These are phyloP conservation scores for Ustulina deusta DNA, from an alignment of 2,329 filamentous ascomycete species.

Conservation along the genomic window DNA sequence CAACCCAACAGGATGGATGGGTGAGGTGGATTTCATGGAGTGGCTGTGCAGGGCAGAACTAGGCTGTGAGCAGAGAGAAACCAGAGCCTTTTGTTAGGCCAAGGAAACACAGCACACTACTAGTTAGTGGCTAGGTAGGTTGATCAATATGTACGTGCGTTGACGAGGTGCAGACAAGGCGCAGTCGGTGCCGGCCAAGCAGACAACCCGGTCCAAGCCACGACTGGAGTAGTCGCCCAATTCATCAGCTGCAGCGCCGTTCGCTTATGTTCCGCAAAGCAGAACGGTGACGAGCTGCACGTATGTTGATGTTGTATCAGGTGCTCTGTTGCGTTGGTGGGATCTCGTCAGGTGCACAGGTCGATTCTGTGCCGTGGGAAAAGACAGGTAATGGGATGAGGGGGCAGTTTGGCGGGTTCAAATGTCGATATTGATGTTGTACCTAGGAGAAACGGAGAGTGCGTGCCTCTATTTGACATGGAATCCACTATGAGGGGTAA, in stretches of 20 bases:
- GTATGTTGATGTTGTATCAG: constrained; percentile 6
- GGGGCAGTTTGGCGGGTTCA: no score
- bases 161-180: constrained; percentile 16
- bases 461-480: no score
- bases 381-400: no score
- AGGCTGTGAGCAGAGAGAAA: constrained; percentile 14
- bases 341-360: neutral
- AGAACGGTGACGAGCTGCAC: neutral
- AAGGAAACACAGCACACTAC: no score
- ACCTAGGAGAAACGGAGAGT: no score
- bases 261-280: neutral
- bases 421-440: no score
- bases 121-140: no score
- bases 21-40: neutral
- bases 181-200: constrained; percentile 10
- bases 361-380: no score
- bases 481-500: no score
- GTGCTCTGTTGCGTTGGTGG: neutral
- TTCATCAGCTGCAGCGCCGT: constrained; percentile 15
- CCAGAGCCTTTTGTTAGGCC: neutral
- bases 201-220: constrained; percentile 19
- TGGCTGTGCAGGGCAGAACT: constrained; percentile 13
- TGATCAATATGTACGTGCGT: neutral
- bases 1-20: neutral
- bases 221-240: neutral